Conservation (phyloP, 129 eudicot genomes). For the Calendula officinalis region DNA sequence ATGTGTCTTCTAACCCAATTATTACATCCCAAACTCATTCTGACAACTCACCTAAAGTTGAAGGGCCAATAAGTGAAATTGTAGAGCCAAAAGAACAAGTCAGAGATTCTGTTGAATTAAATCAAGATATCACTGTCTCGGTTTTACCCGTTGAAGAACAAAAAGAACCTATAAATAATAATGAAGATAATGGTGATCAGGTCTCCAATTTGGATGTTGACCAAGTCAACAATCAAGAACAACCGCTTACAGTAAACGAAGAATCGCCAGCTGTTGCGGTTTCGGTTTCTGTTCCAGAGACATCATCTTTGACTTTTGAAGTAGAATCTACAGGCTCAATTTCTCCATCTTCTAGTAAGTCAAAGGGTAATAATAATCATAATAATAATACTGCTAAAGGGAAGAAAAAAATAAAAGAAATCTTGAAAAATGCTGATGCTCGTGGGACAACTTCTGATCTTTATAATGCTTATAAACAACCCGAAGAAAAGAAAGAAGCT, state of each 20-base stretch:
- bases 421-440: constrained; percentile 71
- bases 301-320: constrained; percentile 27
- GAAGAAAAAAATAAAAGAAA: constrained; percentile 60
- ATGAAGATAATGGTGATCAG: constrained; percentile 22
- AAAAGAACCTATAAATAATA: constrained; percentile 27
- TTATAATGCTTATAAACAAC: constrained; percentile 84
- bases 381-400: constrained; percentile 28
- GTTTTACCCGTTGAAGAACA: constrained; percentile 13
- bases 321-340: constrained; percentile 35
- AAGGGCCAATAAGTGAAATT: constrained; percentile 29
- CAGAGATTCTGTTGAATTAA: constrained; percentile 29
- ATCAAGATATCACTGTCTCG: constrained; percentile 23
- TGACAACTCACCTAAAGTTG: constrained; percentile 16
- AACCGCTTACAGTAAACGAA: constrained; percentile 22
- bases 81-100: constrained; percentile 29
- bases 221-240: constrained; percentile 25
- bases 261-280: constrained; percentile 36
- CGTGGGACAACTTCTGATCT: constrained; percentile 78
- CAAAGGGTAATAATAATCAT: constrained; percentile 35
- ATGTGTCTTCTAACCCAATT: constrained; percentile 5
- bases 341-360: constrained; percentile 36
- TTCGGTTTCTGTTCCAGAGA: constrained; percentile 33
- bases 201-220: constrained; percentile 20
- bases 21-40: constrained; percentile 12
- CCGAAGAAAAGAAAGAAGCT: constrained; percentile 72